Conservation (phyloP, 2,329 filamentous ascomycete species). For the Botrytis galanthina region DNA sequence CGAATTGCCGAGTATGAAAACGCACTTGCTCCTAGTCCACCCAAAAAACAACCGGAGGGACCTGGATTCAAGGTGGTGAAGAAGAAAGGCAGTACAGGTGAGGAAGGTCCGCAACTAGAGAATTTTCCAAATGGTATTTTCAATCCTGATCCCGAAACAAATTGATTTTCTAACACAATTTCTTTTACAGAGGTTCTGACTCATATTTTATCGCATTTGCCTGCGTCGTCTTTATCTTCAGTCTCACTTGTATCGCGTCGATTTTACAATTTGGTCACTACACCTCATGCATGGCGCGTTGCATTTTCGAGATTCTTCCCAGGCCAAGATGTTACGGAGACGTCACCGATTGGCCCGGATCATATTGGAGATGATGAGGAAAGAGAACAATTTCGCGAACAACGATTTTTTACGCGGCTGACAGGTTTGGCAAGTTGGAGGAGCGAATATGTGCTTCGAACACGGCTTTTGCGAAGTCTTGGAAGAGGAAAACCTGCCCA, state of each 20-base stretch:
- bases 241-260: slow-evolving; percentile 84
- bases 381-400: slow-evolving; percentile 61
- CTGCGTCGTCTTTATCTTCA: slow-evolving; percentile 76
- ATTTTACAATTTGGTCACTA: slow-evolving; percentile 83
- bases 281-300: slow-evolving; percentile 88
- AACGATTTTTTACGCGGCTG: slow-evolving; percentile 77
- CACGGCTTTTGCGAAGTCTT: slow-evolving; percentile 77
- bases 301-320: slow-evolving; percentile 91
- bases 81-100: slow-evolving; percentile 38
- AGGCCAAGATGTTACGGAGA: slow-evolving; percentile 59
- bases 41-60: slow-evolving; percentile 43
- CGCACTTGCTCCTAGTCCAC: slow-evolving; percentile 49
- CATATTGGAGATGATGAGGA: slow-evolving; percentile 44
- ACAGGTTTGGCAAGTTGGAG: slow-evolving; percentile 88
- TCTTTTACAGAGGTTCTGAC: slow-evolving; percentile 74
- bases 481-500: slow-evolving; percentile 75
- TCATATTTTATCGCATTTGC: slow-evolving; percentile 85
- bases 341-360: background rate
- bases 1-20: slow-evolving; percentile 61
- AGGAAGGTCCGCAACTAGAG: slow-evolving; percentile 35
- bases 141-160: background rate
- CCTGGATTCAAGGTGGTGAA: slow-evolving; percentile 57
- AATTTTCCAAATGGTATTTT: slow-evolving; percentile 77
- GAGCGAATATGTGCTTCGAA: slow-evolving; percentile 90
- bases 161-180: slow-evolving; percentile 30